Evolutionary conservation across 352 stramenopile species (phyloP), one percentile per base, ranked within the genome.

Genomic region (Phytophthora litchii): DNA sequence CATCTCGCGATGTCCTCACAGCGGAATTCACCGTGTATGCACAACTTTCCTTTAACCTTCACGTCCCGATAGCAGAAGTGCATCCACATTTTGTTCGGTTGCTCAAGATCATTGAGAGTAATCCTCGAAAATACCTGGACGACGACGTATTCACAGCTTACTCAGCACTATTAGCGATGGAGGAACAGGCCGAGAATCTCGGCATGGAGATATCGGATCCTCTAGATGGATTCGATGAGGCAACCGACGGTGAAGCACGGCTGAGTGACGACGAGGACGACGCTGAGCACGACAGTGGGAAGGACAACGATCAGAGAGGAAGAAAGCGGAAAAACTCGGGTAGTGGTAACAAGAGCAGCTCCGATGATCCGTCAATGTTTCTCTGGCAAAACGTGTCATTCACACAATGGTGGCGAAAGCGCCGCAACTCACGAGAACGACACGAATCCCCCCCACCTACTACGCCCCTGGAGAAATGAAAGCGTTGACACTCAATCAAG

Each of bases 21-120:
- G 80, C 78, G 17, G 91, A 97, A 70, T 97, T 97, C 60, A 89
- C 80, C 6, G 86, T 97, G 16, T 96, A 96, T 51, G 82, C 91
- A 19, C 80, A 97, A 63, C 85, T 97, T 13, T 90, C 81, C 21
- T 97, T 97, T 67, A 80, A 80, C 29, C 70, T 97, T 12, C 91
- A 97, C 61, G 84, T 94, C 11, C 84, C 70, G 0, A 74, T 95
- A 11, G 64, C 50, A 19, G 86, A 95, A 64, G 67, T 95, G 10
- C 86, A 95, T 38, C 83, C 86, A n/a, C 88, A 96, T 51, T 96
- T 95, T 57, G 85, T 84, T 57, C 83, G 88, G 0, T 48, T 96
- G 23, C 68, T 96, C 1, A 95, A 93, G 52, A 50, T 86, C 16
- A 80, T 94, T n/a, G 86, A 95, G 60, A 94, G 84, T 60, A 96